phyloP scores from a whole-genome alignment of 192 early-diverging fungal genomes.

The Ambispora gerdemannii region DNA sequence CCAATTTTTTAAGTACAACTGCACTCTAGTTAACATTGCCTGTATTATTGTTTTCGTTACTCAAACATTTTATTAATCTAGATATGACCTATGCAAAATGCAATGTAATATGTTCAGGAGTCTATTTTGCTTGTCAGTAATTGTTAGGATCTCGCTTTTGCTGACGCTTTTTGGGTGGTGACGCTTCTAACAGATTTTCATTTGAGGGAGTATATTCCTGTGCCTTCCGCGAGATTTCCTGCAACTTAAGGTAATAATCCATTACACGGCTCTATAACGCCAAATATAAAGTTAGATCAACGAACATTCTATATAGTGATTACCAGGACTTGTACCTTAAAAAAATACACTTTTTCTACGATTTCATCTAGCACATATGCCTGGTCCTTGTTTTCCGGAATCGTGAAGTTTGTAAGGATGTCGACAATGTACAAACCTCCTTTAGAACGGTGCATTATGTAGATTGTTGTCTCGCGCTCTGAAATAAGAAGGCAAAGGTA shows the following conservation, averaged over 20 bases:
- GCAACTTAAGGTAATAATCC: constrained; percentile 18
- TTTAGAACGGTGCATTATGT: constrained; percentile 20
- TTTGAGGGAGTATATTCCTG: constrained; percentile 18
- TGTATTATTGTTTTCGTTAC: too few species aligned
- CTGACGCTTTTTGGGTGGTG: constrained; percentile 11
- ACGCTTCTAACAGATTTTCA: constrained; percentile 16
- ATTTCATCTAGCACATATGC: constrained; percentile 23
- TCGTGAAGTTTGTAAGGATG: constrained; percentile 19
- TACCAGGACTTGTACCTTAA: constrained; percentile 15
- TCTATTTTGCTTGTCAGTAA: too few species aligned
- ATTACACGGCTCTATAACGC: constrained; percentile 23
- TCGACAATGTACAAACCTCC: constrained; percentile 24
- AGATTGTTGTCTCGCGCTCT: constrained; percentile 18
- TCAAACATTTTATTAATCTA: too few species aligned
- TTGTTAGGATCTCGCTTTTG: too few species aligned
- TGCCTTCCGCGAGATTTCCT: constrained; percentile 6
- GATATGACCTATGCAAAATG: too few species aligned
- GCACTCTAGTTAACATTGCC: too few species aligned
- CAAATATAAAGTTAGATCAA: constrained; percentile 23
- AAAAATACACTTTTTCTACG: constrained; percentile 16
- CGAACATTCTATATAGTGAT: not conserved
- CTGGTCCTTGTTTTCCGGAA: not conserved
- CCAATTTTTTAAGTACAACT: too few species aligned
- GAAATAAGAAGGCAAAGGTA: constrained; percentile 11
- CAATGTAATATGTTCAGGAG: too few species aligned